Conservation (phyloP, 2,329 filamentous ascomycete genomes). For the Ophiostoma sp. region DNA sequence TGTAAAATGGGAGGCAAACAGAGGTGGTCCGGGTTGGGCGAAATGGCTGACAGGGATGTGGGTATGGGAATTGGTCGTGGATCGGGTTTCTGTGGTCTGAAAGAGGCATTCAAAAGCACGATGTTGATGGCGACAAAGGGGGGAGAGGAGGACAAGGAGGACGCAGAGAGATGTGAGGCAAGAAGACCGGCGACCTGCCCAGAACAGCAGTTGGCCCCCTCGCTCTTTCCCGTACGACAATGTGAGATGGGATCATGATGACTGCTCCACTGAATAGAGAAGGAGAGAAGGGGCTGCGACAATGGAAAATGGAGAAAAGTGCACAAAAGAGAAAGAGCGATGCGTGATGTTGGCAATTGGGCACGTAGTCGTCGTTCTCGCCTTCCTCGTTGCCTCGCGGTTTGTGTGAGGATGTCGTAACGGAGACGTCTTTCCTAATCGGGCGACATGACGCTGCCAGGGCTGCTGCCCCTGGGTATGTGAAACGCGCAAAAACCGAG, state of each 20-base stretch:
- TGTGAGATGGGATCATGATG: not conserved
- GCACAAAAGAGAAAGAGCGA: not conserved
- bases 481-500: constrained; percentile 8
- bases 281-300: constrained; percentile 4
- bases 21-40: not conserved
- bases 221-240: constrained; percentile 4
- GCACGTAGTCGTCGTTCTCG: not conserved
- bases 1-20: not conserved
- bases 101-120: not conserved
- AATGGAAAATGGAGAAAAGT: not conserved
- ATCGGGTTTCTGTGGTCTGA: not conserved
- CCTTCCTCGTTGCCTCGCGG: not conserved
- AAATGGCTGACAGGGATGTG: not conserved
- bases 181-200: not conserved
- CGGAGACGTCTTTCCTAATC: constrained; percentile 13
- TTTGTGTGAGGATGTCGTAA: constrained; percentile 16
- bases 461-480: not conserved
- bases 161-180: not conserved
- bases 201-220: not conserved
- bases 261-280: not conserved
- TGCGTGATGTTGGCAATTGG: not conserved
- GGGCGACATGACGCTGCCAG: constrained; percentile 13
- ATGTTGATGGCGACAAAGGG: not conserved
- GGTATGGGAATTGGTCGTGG: not conserved
- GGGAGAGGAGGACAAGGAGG: not conserved